Percentiles rank a stretch among this genome's conserved stretches.
phyloP scores from a whole-genome alignment of 2,329 filamentous ascomycete genomes.

The Ophiocordyceps camponoti-rufipedis region DNA sequence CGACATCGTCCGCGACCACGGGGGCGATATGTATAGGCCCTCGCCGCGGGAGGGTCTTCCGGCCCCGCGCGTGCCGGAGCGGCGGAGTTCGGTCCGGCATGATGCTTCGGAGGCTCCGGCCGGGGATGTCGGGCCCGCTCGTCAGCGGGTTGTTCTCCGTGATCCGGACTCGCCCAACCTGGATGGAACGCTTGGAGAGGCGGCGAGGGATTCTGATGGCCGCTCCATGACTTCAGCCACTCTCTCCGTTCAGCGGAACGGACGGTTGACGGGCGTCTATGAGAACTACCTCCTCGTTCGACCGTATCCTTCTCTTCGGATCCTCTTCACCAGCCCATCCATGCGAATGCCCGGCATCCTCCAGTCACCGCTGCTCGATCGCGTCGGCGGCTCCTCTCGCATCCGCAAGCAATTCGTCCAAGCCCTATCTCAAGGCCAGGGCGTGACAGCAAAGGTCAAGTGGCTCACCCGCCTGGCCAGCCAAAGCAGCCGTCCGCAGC shows the following conservation, averaged over 20 bases:
- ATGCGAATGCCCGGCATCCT: conserved; percentile 50
- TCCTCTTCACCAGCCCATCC: conserved; percentile 51
- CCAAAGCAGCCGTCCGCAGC: not conserved
- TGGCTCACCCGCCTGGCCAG: conserved; percentile 3
- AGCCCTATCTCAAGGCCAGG: conserved; percentile 49
- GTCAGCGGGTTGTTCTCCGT: conserved; percentile 5
- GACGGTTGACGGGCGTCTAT: conserved; percentile 16
- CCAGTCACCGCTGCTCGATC: conserved; percentile 36
- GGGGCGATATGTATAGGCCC: conserved; percentile 41
- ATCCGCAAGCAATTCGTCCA: conserved; percentile 28
- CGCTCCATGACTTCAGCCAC: not conserved
- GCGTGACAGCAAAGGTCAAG: conserved; percentile 52
- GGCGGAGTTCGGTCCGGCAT: not conserved
- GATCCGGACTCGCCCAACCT: conserved; percentile 1
- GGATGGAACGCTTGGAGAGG: not conserved
- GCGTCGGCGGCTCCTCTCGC: conserved; percentile 29
- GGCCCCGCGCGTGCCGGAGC: not conserved
- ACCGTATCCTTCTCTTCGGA: conserved; percentile 45
- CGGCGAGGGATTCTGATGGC: not conserved
- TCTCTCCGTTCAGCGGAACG: conserved; percentile 4
- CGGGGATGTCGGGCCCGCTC: not conserved
- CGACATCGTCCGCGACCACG: conserved; percentile 39
- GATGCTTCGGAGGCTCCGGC: not conserved
- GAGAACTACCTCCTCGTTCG: conserved; percentile 46
- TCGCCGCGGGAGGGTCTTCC: conserved; percentile 2